These are phyloP conservation scores for Eutypa lata DNA, from an alignment of 2,329 filamentous ascomycete genomes.

Conservation along the genomic window DNA sequence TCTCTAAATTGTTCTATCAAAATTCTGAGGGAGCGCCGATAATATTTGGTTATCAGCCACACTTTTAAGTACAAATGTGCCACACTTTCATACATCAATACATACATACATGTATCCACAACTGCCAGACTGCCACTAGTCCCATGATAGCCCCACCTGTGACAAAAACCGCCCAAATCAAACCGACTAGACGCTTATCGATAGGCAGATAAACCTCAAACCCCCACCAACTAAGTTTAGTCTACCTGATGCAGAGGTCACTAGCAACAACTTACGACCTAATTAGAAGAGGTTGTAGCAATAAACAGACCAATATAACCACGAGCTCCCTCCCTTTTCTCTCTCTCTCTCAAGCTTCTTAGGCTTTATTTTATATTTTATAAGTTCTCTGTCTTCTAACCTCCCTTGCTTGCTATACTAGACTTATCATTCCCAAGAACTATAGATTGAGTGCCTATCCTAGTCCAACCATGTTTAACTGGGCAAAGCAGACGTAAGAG, in stretches of 20 bases:
- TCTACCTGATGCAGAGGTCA: not conserved
- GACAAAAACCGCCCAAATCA: too few species aligned
- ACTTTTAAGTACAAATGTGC: not conserved
- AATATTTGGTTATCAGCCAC: not conserved
- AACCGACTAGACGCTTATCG: not conserved
- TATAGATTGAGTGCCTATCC: not conserved
- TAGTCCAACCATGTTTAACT: conserved; percentile 74
- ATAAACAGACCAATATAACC: too few species aligned
- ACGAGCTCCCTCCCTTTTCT: too few species aligned
- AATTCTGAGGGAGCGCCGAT: not conserved
- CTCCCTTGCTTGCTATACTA: not conserved
- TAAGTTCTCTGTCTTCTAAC: not conserved
- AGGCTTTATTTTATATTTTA: not conserved
- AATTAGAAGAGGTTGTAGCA: not conserved
- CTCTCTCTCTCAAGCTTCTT: too few species aligned
- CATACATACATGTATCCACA: too few species aligned
- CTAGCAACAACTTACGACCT: not conserved
- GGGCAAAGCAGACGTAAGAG: conserved; percentile 85
- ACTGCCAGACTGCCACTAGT: not conserved
- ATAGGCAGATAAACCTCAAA: not conserved
- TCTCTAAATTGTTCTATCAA: not conserved
- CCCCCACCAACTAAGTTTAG: not conserved
- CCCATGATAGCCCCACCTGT: too few species aligned
- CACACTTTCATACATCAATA: not conserved
- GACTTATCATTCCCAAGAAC: not conserved